Conservation (phyloP, 1,284 basidiomycete genomes). For the Xerocomus amazonicus region DNA sequence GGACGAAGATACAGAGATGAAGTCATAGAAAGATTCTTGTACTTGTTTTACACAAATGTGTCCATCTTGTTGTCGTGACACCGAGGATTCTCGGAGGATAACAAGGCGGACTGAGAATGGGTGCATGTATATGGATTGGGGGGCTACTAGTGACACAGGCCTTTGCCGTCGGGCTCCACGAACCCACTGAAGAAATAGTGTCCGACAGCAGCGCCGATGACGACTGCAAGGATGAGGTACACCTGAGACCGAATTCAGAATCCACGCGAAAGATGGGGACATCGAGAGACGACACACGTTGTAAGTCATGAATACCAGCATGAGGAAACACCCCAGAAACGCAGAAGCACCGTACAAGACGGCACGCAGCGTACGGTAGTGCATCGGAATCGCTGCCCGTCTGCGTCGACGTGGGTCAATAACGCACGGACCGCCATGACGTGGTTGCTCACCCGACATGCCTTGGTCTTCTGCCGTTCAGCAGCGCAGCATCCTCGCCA, state of each 20-base stretch:
- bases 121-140: no score
- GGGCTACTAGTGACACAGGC: constrained; percentile 47
- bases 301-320: constrained; percentile 88
- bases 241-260: constrained; percentile 43
- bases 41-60: constrained; percentile 1
- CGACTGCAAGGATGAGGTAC: constrained; percentile 72
- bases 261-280: background rate
- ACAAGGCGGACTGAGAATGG: no score
- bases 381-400: constrained; percentile 45
- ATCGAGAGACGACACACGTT: constrained; percentile 49
- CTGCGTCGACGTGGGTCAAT: background rate
- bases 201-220: constrained; percentile 66
- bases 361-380: constrained; percentile 56
- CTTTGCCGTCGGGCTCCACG: constrained; percentile 59
- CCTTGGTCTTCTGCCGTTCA: constrained; percentile 45
- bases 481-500: constrained; percentile 51
- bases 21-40: constrained; percentile 32
- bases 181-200: constrained; percentile 66
- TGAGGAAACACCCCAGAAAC: constrained; percentile 80
- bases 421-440: background rate
- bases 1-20: constrained; percentile 76
- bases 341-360: constrained; percentile 62
- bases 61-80: background rate
- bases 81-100: background rate
- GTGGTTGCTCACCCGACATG: constrained; percentile 38